Evolutionary conservation across 495 filamentous ascomycete genomes (phyloP).

Genomic region (Talaromyces stipitatus): DNA sequence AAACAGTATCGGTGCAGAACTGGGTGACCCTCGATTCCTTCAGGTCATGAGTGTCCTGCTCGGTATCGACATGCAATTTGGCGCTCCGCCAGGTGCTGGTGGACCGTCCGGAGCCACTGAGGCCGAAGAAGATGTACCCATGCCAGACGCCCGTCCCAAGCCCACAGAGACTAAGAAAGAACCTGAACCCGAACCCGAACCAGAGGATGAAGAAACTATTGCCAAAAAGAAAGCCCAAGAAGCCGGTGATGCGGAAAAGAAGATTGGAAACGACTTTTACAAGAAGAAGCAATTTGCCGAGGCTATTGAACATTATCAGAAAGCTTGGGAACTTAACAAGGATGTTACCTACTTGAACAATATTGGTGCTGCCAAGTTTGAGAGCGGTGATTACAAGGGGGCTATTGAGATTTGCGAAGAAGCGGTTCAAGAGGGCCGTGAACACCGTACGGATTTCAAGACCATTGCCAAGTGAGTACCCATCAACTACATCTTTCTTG

Average conservation of each 20-base stretch:
- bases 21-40: conserved; percentile 85
- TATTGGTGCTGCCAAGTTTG: conserved; percentile 85
- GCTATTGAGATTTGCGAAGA: conserved; percentile 79
- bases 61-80: conserved; percentile 90
- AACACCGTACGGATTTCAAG: conserved; percentile 91
- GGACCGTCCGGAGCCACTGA: conserved; percentile 35
- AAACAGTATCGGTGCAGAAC: conserved; percentile 65
- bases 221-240: conserved; percentile 85
- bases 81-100: conserved; percentile 42
- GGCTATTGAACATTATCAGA: conserved; percentile 90
- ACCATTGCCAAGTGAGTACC: conserved; percentile 73
- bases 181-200: conserved; percentile 55
- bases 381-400: conserved; percentile 87
- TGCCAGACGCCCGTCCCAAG: conserved; percentile 59
- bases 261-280: conserved; percentile 87
- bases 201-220: conserved; percentile 69
- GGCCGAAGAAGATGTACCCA: conserved; percentile 66
- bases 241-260: conserved; percentile 91
- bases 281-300: conserved; percentile 95
- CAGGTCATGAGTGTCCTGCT: conserved; percentile 90
- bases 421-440: conserved; percentile 81
- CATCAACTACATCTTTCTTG: not conserved
- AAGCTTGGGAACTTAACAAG: conserved; percentile 91
- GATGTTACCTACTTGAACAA: conserved; percentile 98
- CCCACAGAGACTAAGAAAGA: conserved; percentile 47